Conservation (phyloP, 2,329 filamentous ascomycete genomes). For the Ceratocystis variospora region DNA sequence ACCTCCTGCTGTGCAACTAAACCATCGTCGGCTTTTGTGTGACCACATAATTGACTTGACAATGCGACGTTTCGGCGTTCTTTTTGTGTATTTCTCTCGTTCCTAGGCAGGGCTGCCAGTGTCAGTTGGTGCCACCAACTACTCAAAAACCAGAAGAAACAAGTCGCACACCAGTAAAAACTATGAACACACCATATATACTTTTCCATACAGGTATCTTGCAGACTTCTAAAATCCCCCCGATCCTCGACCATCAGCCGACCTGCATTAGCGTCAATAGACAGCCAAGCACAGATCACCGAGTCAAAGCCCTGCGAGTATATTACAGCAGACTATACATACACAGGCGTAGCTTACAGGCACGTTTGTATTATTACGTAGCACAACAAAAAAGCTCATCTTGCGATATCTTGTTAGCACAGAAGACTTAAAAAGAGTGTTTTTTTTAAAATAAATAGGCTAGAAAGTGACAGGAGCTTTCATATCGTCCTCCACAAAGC, state of each 20-base stretch:
- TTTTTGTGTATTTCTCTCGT: too few species aligned
- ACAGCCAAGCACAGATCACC: background rate
- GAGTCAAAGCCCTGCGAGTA: background rate
- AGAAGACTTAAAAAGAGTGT: background rate
- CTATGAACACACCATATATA: too few species aligned
- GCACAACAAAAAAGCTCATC: background rate
- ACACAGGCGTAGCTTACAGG: background rate
- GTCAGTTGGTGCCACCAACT: too few species aligned
- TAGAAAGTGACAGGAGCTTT: background rate
- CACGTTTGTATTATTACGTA: too few species aligned
- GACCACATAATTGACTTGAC: too few species aligned
- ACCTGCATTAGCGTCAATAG: slow-evolving; percentile 1
- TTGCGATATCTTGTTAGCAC: background rate
- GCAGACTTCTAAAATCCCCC: background rate
- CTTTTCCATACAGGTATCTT: too few species aligned
- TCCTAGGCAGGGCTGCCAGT: too few species aligned
- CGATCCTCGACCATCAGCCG: background rate
- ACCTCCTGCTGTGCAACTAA: too few species aligned
- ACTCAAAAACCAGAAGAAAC: too few species aligned
- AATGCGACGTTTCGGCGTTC: too few species aligned
- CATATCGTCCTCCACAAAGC: background rate
- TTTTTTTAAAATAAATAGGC: background rate
- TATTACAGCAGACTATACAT: background rate
- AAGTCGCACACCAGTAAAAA: too few species aligned
- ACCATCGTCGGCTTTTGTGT: too few species aligned